Evolutionary conservation across 1,284 basidiomycete species (phyloP).

Genomic region (Sporisorium sorghi): DNA sequence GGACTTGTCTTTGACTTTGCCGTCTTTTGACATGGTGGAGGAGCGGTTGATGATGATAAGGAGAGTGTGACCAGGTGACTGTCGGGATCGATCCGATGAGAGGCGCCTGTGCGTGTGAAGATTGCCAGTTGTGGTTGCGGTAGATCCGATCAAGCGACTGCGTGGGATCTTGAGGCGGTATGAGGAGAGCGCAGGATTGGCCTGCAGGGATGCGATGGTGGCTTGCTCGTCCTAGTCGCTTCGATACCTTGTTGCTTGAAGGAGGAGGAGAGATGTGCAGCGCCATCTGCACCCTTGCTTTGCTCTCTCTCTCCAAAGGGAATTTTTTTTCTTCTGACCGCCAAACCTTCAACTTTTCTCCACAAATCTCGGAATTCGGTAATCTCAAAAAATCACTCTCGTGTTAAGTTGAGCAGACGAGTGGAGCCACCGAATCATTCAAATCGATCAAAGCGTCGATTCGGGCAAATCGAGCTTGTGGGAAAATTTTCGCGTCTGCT

Average conservation of each 20-base stretch:
- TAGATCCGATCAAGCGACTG: neutral
- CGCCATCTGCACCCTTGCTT: too few species aligned
- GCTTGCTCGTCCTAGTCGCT: neutral
- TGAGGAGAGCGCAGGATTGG: too few species aligned
- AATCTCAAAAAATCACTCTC: neutral
- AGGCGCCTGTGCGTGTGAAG: neutral
- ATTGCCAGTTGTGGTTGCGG: neutral
- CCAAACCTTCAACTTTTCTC: too few species aligned
- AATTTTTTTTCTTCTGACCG: too few species aligned
- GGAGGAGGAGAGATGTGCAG: neutral
- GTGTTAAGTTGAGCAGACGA: neutral
- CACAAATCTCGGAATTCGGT: neutral
- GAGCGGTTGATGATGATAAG: too few species aligned
- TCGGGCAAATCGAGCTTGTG: slow-evolving; percentile 2
- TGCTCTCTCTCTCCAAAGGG: too few species aligned
- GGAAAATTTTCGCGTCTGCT: slow-evolving; percentile 37
- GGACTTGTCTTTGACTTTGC: slow-evolving; percentile 41
- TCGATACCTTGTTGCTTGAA: neutral
- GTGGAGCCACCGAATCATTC: slow-evolving; percentile 14
- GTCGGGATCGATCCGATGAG: neutral
- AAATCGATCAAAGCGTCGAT: slow-evolving; percentile 14
- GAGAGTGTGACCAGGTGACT: neutral
- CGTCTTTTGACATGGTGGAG: slow-evolving; percentile 47
- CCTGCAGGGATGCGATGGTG: neutral
- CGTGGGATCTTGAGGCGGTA: neutral